A percentile compares a stretch with the other conserved stretches of the same genome.
phyloP scores from a whole-genome alignment of 2,329 filamentous ascomycete genomes.

The Neofusicoccum sp. region DNA sequence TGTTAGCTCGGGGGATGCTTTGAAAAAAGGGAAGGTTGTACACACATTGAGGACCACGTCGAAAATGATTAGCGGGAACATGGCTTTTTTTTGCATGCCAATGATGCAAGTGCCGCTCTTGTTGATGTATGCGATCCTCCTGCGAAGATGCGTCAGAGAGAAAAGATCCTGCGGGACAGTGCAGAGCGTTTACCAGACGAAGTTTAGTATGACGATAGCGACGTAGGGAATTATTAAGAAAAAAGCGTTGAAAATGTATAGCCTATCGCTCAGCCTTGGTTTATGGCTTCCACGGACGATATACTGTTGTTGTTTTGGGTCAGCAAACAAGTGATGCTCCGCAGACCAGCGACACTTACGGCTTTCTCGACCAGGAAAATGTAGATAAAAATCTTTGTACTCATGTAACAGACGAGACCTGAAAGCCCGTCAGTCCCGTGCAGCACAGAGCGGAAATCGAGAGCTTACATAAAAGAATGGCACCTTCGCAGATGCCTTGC shows the following conservation, averaged over 20 bases:
- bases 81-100: slow-evolving; percentile 60
- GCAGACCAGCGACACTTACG: background rate
- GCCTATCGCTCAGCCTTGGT: slow-evolving; percentile 11
- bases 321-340: background rate
- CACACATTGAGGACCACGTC: slow-evolving; percentile 61
- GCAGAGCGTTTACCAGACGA: background rate
- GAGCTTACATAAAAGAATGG: slow-evolving; percentile 58
- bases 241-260: slow-evolving; percentile 18
- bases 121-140: slow-evolving; percentile 60
- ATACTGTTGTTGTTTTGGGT: background rate
- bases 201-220: slow-evolving; percentile 10
- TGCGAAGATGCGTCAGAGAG: slow-evolving; percentile 29
- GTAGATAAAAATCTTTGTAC: slow-evolving; percentile 17
- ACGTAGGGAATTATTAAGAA: slow-evolving; percentile 13
- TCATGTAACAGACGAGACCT: slow-evolving; percentile 22
- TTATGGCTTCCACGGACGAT: slow-evolving; percentile 13
- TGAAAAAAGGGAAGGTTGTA: background rate
- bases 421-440: background rate
- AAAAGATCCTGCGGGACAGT: background rate
- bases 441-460: background rate
- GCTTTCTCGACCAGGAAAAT: slow-evolving; percentile 20
- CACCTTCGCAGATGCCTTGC: slow-evolving; percentile 56
- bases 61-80: slow-evolving; percentile 64
- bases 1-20: background rate
- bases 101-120: slow-evolving; percentile 56